Conservation (phyloP, 148 eudicot genomes). For the Rheum nobile region DNA sequence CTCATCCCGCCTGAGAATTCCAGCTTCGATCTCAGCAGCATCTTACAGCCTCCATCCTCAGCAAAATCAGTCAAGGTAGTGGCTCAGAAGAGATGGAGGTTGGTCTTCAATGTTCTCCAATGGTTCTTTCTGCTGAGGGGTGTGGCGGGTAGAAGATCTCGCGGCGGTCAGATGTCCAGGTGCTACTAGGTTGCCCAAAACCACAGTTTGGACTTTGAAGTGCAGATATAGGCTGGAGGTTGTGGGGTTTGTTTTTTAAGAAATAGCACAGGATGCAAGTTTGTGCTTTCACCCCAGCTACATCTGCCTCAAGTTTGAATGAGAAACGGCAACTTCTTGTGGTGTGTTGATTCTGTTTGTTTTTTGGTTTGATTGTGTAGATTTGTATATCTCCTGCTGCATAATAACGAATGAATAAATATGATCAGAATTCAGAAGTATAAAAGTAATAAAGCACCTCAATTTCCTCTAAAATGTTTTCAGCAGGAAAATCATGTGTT, state of each 20-base stretch:
- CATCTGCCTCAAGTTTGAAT: neutral
- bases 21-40: conserved; percentile 23
- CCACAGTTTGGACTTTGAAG: neutral
- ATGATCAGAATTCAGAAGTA: too few species aligned
- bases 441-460: too few species aligned
- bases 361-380: neutral
- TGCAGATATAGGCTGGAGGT: neutral
- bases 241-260: neutral
- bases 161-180: neutral
- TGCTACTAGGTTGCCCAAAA: neutral
- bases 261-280: neutral
- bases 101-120: conserved; percentile 35
- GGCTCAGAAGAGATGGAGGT: conserved; percentile 56
- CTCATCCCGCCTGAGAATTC: conserved; percentile 27
- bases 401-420: too few species aligned
- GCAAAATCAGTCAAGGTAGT: conserved; percentile 15
- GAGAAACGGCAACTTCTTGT: neutral
- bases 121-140: conserved; percentile 41
- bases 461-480: too few species aligned
- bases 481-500: too few species aligned
- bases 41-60: conserved; percentile 20
- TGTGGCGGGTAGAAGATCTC: conserved; percentile 27
- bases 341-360: neutral
- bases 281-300: neutral
- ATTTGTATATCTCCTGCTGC: neutral